Evolutionary conservation across 2,329 filamentous ascomycete genomes (phyloP).

Genomic region (Ophiostoma novo-ulmi): DNA sequence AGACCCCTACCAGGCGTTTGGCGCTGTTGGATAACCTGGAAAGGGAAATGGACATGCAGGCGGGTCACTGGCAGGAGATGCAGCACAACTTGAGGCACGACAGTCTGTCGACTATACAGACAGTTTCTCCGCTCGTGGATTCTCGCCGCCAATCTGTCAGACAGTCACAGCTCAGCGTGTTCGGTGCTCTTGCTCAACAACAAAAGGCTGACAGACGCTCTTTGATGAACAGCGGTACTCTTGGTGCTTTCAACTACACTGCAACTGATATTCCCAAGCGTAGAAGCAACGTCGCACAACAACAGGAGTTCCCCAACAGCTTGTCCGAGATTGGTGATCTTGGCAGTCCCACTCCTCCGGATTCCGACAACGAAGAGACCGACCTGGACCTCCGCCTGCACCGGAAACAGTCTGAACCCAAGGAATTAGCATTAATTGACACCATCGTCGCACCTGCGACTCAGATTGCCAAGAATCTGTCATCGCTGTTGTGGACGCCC

Average conservation of each 20-base stretch:
- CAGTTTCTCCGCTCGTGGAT: slow-evolving; percentile 29
- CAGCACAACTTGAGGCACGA: slow-evolving; percentile 48
- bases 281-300: slow-evolving; percentile 2
- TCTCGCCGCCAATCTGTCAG: slow-evolving; percentile 8
- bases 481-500: slow-evolving; percentile 32
- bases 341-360: slow-evolving; percentile 51
- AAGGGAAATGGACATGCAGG: slow-evolving; percentile 56
- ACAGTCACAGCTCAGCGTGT: background rate
- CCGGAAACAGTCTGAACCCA: background rate
- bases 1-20: slow-evolving; percentile 41
- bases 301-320: slow-evolving; percentile 16
- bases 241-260: slow-evolving; percentile 15
- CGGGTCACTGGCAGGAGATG: slow-evolving; percentile 55
- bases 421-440: background rate
- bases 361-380: slow-evolving; percentile 43
- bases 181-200: background rate
- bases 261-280: background rate
- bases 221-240: background rate
- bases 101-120: slow-evolving; percentile 46
- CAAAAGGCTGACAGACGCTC: background rate
- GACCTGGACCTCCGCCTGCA: slow-evolving; percentile 33
- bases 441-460: background rate
- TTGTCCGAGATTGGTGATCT: slow-evolving; percentile 41
- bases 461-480: background rate
- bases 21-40: slow-evolving; percentile 56